Percentiles rank a stretch among this genome's conserved stretches.
phyloP scores from a whole-genome alignment of 176 grass and related monocot genomes.

The Sorghum bicolor region DNA sequence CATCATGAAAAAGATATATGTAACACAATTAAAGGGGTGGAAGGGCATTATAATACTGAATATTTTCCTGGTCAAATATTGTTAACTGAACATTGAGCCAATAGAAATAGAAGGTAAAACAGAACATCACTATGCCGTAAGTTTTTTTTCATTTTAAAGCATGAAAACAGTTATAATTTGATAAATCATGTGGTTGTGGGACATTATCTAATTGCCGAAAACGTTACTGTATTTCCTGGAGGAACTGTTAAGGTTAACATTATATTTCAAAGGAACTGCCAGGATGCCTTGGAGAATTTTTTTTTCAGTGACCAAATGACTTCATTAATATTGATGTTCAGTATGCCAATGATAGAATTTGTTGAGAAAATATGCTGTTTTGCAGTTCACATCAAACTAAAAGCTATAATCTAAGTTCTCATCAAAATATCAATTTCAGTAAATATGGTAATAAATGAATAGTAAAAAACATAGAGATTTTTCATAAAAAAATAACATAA shows the following conservation, averaged over 20 bases:
- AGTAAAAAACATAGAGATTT: neutral
- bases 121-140: neutral
- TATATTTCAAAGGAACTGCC: neutral
- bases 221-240: neutral
- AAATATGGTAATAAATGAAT: slow-evolving; percentile 2
- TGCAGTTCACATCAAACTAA: neutral
- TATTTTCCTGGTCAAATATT: neutral
- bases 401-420: neutral
- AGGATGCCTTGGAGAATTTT: neutral
- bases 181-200: neutral
- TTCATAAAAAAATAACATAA: neutral
- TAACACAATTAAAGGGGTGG: neutral
- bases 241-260: too few relatives aligned
- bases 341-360: neutral
- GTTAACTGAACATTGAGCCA: neutral
- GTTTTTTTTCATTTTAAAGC: neutral
- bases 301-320: neutral
- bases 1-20: neutral
- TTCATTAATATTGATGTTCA: neutral
- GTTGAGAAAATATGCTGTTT: neutral
- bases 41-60: neutral
- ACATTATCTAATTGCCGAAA: neutral
- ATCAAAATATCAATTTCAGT: neutral
- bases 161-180: neutral
- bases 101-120: neutral